Evolutionary conservation across 306 rosid genomes (phyloP).

Genomic region (Fagus sylvatica): DNA sequence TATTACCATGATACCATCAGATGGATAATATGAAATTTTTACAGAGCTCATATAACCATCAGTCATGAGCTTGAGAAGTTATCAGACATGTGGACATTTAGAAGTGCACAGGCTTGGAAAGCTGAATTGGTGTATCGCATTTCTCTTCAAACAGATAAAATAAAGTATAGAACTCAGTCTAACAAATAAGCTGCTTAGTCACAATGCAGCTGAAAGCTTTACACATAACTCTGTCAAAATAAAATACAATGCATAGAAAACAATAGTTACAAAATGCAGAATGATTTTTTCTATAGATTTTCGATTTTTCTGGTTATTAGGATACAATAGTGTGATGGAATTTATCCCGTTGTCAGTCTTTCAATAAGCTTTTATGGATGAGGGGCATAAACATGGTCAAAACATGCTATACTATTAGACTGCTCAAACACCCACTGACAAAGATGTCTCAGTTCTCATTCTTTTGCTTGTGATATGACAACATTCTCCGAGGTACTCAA

Average conservation of each 20-base stretch:
- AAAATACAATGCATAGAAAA: background rate
- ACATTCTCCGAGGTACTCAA: slow-evolving; percentile 1
- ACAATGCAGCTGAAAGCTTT: background rate
- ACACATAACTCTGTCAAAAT: background rate
- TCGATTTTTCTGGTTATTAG: slow-evolving; percentile 6
- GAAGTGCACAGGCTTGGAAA: too few species aligned
- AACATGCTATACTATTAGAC: slow-evolving; percentile 21
- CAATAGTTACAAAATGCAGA: slow-evolving; percentile 19
- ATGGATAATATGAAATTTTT: background rate
- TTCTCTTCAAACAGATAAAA: too few species aligned
- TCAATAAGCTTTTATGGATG: slow-evolving; percentile 6
- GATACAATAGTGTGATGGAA: background rate
- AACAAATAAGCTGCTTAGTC: background rate
- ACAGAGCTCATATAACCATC: background rate
- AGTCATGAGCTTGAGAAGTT: background rate
- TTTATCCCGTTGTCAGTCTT: slow-evolving; percentile 18
- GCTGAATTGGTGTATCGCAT: too few species aligned
- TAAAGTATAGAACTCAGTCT: background rate
- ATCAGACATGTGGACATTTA: too few species aligned
- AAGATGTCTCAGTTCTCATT: slow-evolving; percentile 28
- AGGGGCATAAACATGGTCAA: slow-evolving; percentile 15
- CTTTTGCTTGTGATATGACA: slow-evolving; percentile 22
- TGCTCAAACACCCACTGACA: slow-evolving; percentile 33
- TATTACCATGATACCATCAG: background rate
- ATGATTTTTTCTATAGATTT: slow-evolving; percentile 15